Base-by-base conservation (phyloP, 2,329 filamentous ascomycete species). In the Macrophomina phaseolina region DNA sequence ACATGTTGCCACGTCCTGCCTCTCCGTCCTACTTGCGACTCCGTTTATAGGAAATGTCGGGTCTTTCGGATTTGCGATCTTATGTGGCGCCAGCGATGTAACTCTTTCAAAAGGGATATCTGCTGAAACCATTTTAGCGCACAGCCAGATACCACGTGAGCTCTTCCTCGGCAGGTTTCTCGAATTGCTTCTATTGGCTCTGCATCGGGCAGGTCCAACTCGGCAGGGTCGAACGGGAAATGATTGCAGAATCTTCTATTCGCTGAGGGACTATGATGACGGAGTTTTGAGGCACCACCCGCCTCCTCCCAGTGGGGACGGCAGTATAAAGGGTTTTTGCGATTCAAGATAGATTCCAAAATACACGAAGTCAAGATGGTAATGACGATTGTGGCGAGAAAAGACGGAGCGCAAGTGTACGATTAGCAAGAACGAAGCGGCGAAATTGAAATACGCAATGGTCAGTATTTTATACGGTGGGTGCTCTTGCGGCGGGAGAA, bases 301-400 rank as follows among this genome's bases (percentile, higher is more conserved):
- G 52, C 40, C 56, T 46, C 28, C 4, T n/a, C 3, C 16, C 16
- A 42, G 32, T 7, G 11, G 58, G 38, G 32, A 45, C 12, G 28
- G 32, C 42, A 38, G 36, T n/a, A 38, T 3, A 2, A 23, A 23
- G 32, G 36, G 32, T 45, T 45, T 34, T 36, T 23, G 30, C 42
- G 45, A 49, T 34, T 62, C 23, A 45, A 40, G 14, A 62, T 62
- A 62, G 58, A 62, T 62, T 62, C 45, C 56, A 18, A 62, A 55
- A 62, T 62, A 49, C 46, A 62, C 58, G 58, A 62, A 46, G 56
- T 51, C 42, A 49, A 51, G 42, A 62, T 49, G 45, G 46, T 62
- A 14, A 62, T 49, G 58, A 51, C 38, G 42, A 51, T 32, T 11
- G 42, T 6, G 32, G 16, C 32, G 30, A 45, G n/a, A 36, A 28